Evolutionary conservation across 2,329 filamentous ascomycete genomes (phyloP).

Genomic region (Pseudogymnoascus sp.): DNA sequence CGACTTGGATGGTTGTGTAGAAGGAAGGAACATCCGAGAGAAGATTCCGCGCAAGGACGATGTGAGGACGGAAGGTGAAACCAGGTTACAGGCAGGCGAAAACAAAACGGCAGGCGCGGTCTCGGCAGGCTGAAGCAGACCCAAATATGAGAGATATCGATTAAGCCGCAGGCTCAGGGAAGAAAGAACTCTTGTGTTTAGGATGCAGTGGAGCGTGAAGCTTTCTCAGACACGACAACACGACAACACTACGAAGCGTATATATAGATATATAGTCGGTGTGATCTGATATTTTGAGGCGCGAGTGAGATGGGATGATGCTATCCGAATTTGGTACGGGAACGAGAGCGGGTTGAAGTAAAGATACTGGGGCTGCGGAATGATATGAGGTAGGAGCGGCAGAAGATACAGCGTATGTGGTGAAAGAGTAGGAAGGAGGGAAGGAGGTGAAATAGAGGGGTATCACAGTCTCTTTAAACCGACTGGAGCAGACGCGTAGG

Average conservation of each 20-base stretch:
- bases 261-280: background rate
- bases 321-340: background rate
- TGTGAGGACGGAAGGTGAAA: background rate
- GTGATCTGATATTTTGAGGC: background rate
- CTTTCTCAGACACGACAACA: background rate
- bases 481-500: background rate
- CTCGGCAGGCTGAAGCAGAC: background rate
- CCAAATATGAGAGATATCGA: background rate
- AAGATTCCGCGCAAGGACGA: background rate
- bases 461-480: background rate
- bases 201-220: background rate
- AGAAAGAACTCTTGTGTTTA: background rate
- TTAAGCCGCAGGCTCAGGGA: background rate
- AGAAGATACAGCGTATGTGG: background rate
- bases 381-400: background rate
- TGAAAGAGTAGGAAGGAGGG: background rate
- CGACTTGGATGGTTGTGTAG: background rate
- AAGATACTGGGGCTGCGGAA: background rate
- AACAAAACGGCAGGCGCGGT: background rate
- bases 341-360: background rate
- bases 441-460: background rate
- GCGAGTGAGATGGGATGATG: background rate
- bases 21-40: slow-evolving; percentile 8
- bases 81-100: slow-evolving; percentile 2
- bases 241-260: background rate